phyloP scores from a whole-genome alignment of 1,139 yeast species.

The Scheffersomyces parashehatae region DNA sequence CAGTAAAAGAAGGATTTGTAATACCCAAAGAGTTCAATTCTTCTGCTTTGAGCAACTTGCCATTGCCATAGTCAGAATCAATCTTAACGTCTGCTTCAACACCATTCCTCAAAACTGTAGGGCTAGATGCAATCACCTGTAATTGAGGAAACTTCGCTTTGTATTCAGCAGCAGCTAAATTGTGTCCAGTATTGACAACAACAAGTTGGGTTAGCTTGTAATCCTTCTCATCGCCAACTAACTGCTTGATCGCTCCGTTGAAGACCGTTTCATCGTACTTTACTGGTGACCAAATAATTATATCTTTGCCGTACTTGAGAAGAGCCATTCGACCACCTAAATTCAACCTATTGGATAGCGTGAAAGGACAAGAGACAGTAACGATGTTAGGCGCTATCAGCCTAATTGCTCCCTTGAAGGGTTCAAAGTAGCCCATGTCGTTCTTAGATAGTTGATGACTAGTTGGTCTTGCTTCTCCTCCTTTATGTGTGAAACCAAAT shows the following conservation, averaged over 20 bases:
- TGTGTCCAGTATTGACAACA: constrained; percentile 9
- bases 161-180: constrained; percentile 4
- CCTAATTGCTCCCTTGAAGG: constrained; percentile 5
- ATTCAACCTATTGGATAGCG: constrained; percentile 1
- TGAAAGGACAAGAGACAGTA: constrained; percentile 8
- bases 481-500: too few species aligned
- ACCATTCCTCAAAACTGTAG: not conserved
- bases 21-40: constrained; percentile 30
- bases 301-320: constrained; percentile 4
- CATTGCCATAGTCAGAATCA: constrained; percentile 6
- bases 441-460: too few species aligned
- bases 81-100: constrained; percentile 4
- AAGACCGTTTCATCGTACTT: constrained; percentile 8
- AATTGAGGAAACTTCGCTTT: constrained; percentile 5
- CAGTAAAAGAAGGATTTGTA: constrained; percentile 24
- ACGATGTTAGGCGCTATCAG: constrained; percentile 7
- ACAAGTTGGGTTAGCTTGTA: constrained; percentile 8
- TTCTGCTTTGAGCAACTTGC: constrained; percentile 15
- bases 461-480: too few species aligned
- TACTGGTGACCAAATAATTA: constrained; percentile 10
- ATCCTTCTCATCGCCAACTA: constrained; percentile 15
- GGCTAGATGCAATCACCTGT: constrained; percentile 6
- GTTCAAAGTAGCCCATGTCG: constrained; percentile 6
- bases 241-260: constrained; percentile 10
- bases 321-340: constrained; percentile 12